A percentile compares a stretch with the other conserved stretches of the same genome.
Conservation (phyloP, 1,139 yeast species). For the Pichia norvegensis region DNA sequence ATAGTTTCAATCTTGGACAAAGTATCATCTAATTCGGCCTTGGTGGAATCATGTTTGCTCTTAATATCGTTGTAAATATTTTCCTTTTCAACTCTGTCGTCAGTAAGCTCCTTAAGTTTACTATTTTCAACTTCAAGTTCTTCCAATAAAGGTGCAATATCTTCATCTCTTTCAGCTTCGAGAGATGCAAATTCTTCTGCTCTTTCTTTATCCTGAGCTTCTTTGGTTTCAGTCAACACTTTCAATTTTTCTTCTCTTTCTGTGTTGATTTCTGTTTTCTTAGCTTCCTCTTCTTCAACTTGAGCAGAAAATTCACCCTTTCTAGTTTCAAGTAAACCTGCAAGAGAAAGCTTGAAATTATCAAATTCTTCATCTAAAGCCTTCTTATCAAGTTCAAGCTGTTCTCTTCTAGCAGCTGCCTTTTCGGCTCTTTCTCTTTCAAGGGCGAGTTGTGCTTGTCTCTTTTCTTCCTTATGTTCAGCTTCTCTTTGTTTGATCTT, state of each 20-base stretch:
- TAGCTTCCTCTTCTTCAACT: conserved; percentile 28
- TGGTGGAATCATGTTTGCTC: conserved; percentile 20
- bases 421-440: conserved; percentile 36
- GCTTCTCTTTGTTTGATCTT: conserved; percentile 36
- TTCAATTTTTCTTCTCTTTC: conserved; percentile 31
- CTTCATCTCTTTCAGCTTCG: conserved; percentile 28
- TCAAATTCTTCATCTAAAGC: conserved; percentile 25
- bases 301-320: conserved; percentile 28
- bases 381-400: conserved; percentile 30
- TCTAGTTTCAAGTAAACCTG: conserved; percentile 29
- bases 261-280: conserved; percentile 25
- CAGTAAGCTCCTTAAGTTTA: conserved; percentile 22
- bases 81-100: conserved; percentile 25
- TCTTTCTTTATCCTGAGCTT: conserved; percentile 29
- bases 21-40: conserved; percentile 18
- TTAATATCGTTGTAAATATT: conserved; percentile 22
- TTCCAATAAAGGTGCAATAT: conserved; percentile 26
- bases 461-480: conserved; percentile 43
- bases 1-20: conserved; percentile 22
- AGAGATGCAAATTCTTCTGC: conserved; percentile 29
- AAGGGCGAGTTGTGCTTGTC: conserved; percentile 36
- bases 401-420: conserved; percentile 34
- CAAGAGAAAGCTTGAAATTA: conserved; percentile 26
- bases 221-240: conserved; percentile 26
- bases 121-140: conserved; percentile 25